Evolutionary conservation across 208 protist genomes (phyloP), one percentile per base, ranked within the genome.

Genomic region (Novymonas esmeraldas): DNA sequence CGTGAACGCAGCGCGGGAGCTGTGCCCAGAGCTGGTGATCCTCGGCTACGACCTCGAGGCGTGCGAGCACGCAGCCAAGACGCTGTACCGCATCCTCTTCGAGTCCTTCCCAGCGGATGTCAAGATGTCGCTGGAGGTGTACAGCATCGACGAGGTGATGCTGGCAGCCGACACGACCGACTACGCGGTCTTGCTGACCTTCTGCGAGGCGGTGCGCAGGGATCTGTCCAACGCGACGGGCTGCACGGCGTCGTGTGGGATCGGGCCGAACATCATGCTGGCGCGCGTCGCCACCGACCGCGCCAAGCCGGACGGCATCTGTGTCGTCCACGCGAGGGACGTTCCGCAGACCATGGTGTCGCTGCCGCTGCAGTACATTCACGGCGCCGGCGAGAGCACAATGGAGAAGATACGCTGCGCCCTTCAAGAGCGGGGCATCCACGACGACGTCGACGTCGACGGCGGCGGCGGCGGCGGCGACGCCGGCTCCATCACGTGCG

Each of bases 111-210:
- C 79, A 1, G 18, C 49, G 39, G 22, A 44, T 11, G 62, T 85
- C 28, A 77, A 73, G 29, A 93, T 96, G 69, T 78, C 89, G 36
- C 13, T 96, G 55, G 86, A 95, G 65, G 89, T 96, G 39, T 93
- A 91, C 71, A 95, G 89, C 61, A 88, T 96, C 31, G 91, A 96
- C 65, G 91, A 96, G 73, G 89, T 93, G 7, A 83, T 96, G 79
- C 74, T 96, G 51, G 91, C 91, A 1, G 76, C 83, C 34, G 89
- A 96, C 70, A 90, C 76, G 5, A 65, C 62, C 14, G 82, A 94
- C 56, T 82, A 79, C 62, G 75, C 73, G 5, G 36, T 50, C 1
- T 63, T 93, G 13, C 44, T 56, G 31, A 26, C n/a, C 13, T 88
- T 87, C 59, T 95, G 88, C 63, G 70, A 77, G 22, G 44, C 54